Percentiles rank a stretch among this genome's conserved stretches.
phyloP scores from a whole-genome alignment of 257 asterid species.

The Penstemon eatonii region DNA sequence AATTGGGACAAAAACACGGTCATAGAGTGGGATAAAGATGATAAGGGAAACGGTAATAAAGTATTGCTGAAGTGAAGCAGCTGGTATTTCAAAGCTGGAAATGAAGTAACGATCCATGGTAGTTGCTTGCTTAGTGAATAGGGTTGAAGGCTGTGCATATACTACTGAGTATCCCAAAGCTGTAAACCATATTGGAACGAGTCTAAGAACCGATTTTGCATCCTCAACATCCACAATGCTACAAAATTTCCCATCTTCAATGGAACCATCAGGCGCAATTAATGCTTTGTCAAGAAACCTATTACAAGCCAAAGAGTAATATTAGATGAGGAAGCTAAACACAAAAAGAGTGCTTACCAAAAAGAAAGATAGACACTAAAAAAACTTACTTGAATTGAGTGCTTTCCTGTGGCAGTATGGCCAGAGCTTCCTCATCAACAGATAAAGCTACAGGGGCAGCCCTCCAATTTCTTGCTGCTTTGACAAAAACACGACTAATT shows the following conservation, averaged over 20 bases:
- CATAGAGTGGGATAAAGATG: conserved; percentile 41
- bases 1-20: conserved; percentile 41
- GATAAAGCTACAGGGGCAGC: background rate
- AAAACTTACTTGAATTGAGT: conserved; percentile 33
- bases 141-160: conserved; percentile 33
- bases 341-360: background rate
- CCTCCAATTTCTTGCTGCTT: conserved; percentile 28
- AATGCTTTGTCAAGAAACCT: conserved; percentile 37
- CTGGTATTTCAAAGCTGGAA: conserved; percentile 27
- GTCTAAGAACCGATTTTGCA: conserved; percentile 33
- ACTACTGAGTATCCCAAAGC: conserved; percentile 33
- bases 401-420: conserved; percentile 20
- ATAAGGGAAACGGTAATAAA: conserved; percentile 24
- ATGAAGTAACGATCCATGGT: conserved; percentile 35
- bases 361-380: background rate
- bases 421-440: conserved; percentile 25
- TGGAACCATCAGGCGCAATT: conserved; percentile 17
- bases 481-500: conserved; percentile 30
- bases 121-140: conserved; percentile 39
- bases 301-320: background rate
- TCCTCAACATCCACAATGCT: conserved; percentile 26
- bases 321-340: background rate
- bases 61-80: conserved; percentile 38
- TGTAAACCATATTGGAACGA: conserved; percentile 34
- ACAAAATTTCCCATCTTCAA: conserved; percentile 11